Conservation (phyloP, 352 stramenopile species). For the Phytophthora fragariaefolia region DNA sequence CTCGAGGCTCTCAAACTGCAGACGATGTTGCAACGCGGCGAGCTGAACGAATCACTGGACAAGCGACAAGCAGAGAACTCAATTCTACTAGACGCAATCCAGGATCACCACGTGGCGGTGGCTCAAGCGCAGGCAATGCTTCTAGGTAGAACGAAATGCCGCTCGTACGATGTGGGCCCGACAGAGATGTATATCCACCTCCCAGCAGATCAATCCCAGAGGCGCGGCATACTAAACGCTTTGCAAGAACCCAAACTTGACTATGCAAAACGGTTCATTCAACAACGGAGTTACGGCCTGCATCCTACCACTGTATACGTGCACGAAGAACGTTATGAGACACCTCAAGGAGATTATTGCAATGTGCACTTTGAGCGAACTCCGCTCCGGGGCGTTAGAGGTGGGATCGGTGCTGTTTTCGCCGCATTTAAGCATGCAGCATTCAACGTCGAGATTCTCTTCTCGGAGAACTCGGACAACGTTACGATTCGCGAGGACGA, state of each 20-base stretch:
- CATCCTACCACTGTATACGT: neutral
- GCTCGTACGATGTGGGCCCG: neutral
- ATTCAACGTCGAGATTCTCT: neutral
- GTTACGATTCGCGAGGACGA: neutral
- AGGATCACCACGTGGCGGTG: conserved; percentile 27
- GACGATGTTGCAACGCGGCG: conserved; percentile 4
- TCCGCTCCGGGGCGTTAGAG: neutral
- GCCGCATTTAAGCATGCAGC: neutral
- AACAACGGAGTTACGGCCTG: neutral
- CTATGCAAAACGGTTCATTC: neutral
- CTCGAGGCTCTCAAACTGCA: conserved; percentile 30
- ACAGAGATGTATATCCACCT: neutral
- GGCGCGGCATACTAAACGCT: neutral
- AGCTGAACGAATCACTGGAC: neutral
- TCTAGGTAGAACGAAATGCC: neutral
- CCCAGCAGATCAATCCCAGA: neutral
- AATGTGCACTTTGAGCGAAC: neutral
- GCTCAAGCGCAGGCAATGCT: conserved; percentile 2
- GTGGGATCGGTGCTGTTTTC: neutral
- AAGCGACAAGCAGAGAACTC: conserved; percentile 7
- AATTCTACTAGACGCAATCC: conserved; percentile 7
- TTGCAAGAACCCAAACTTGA: neutral
- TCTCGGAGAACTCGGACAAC: neutral
- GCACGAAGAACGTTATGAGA: neutral
- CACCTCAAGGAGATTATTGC: neutral